These are phyloP conservation scores for Alnus rubra DNA, from an alignment of 306 rosid genomes.

Conservation along the genomic window DNA sequence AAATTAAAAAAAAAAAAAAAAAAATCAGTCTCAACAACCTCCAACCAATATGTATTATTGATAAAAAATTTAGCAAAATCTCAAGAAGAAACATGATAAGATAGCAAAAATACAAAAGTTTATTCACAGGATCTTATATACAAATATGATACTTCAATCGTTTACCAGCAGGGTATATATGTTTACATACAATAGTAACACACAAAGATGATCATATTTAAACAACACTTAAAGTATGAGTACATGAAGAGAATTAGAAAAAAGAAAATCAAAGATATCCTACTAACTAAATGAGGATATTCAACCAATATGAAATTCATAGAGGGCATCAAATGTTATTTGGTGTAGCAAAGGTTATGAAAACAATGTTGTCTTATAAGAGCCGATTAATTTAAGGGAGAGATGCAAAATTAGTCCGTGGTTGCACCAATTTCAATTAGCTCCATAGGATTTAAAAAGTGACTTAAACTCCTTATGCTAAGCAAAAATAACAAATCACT, in stretches of 20 bases:
- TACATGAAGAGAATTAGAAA: not conserved
- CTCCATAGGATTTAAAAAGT: not conserved
- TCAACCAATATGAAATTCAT: not conserved
- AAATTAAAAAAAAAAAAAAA: conserved; percentile 5
- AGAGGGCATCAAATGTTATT: not conserved
- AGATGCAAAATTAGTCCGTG: not conserved
- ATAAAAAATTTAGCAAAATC: not conserved
- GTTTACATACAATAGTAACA: not conserved
- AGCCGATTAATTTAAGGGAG: not conserved
- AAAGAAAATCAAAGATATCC: not conserved
- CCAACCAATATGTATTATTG: not conserved
- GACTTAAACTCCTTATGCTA: too few relatives aligned
- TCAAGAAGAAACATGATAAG: not conserved
- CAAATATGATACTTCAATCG: not conserved
- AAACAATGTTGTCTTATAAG: not conserved
- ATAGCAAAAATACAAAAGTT: not conserved
- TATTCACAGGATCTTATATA: not conserved
- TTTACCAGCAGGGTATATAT: not conserved
- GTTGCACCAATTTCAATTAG: not conserved
- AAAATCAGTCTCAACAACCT: conserved; percentile 5
- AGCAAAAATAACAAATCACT: too few relatives aligned
- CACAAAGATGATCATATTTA: not conserved
- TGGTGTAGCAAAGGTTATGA: not conserved
- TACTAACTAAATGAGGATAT: not conserved
- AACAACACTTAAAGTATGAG: not conserved